phyloP scores from a whole-genome alignment of 2,329 filamentous ascomycete genomes.

The Aspergillus sp. region DNA sequence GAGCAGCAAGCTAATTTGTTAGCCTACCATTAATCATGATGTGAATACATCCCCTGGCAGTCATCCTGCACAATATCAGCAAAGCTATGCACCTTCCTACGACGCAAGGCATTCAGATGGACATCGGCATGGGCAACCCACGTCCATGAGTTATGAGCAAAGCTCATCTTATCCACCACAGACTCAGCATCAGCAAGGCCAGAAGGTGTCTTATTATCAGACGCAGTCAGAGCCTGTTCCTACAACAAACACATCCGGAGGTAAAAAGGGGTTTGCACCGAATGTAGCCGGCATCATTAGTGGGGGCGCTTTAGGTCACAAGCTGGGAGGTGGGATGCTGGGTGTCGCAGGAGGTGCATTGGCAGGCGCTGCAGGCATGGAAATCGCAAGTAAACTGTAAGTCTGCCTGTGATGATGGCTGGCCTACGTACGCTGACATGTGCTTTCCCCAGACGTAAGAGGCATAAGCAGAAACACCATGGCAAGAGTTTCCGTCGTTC shows the following conservation, averaged over 20 bases:
- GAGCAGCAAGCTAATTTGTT: neutral
- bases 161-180: slow-evolving; percentile 33
- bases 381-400: slow-evolving; percentile 33
- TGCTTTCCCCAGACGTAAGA: slow-evolving; percentile 25
- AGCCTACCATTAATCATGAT: slow-evolving; percentile 23
- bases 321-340: slow-evolving; percentile 37
- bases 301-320: slow-evolving; percentile 39
- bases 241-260: slow-evolving; percentile 26
- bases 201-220: slow-evolving; percentile 37
- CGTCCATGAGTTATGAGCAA: slow-evolving; percentile 23
- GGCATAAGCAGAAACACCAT: slow-evolving; percentile 30
- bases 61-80: slow-evolving; percentile 22
- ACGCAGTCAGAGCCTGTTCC: slow-evolving; percentile 20
- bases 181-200: slow-evolving; percentile 27
- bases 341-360: slow-evolving; percentile 37
- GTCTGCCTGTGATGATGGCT: slow-evolving; percentile 9
- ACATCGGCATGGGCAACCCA: slow-evolving; percentile 26
- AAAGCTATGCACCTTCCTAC: slow-evolving; percentile 16
- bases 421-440: slow-evolving; percentile 11
- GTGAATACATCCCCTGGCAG: slow-evolving; percentile 22
- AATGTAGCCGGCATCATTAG: slow-evolving; percentile 41
- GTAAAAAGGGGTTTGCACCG: slow-evolving; percentile 40
- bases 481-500: slow-evolving; percentile 19
- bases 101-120: slow-evolving; percentile 15
- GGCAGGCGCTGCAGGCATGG: slow-evolving; percentile 36